phyloP scores from a whole-genome alignment of 2,329 filamentous ascomycete species.

The Emergomyces orientalis region DNA sequence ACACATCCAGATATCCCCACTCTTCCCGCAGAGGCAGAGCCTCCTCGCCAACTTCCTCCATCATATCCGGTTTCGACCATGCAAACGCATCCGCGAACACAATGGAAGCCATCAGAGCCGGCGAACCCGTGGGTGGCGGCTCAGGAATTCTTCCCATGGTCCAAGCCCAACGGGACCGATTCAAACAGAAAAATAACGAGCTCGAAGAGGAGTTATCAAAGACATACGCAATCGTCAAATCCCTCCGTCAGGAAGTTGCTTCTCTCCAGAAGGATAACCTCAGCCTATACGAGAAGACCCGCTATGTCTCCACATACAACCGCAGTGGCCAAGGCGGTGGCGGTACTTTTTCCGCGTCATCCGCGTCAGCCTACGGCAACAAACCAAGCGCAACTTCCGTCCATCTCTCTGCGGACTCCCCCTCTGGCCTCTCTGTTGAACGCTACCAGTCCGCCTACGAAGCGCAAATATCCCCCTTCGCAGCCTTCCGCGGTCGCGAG shows the following conservation, averaged over 20 bases:
- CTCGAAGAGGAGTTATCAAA: slow-evolving; percentile 86
- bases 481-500: slow-evolving; percentile 89
- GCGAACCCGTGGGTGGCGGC: slow-evolving; percentile 62
- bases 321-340: slow-evolving; percentile 51
- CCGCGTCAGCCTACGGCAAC: slow-evolving; percentile 51
- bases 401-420: slow-evolving; percentile 50
- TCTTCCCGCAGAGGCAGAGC: slow-evolving; percentile 58
- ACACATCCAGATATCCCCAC: slow-evolving; percentile 67
- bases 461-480: slow-evolving; percentile 89
- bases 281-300: slow-evolving; percentile 91
- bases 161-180: slow-evolving; percentile 91
- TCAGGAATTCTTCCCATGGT: slow-evolving; percentile 96
- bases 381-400: slow-evolving; percentile 66
- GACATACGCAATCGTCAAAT: slow-evolving; percentile 68
- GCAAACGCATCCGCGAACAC: slow-evolving; percentile 43
- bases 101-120: slow-evolving; percentile 52
- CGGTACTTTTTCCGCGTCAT: slow-evolving; percentile 47
- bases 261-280: slow-evolving; percentile 94
- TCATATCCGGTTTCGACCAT: slow-evolving; percentile 92
- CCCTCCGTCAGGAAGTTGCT: slow-evolving; percentile 80
- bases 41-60: slow-evolving; percentile 90
- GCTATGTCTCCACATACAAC: slow-evolving; percentile 91
- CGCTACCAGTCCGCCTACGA: slow-evolving; percentile 90
- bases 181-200: slow-evolving; percentile 90
- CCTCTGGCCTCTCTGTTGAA: slow-evolving; percentile 61